phyloP scores from a whole-genome alignment of 768 basidiomycete species.

The Lentinula sp. region DNA sequence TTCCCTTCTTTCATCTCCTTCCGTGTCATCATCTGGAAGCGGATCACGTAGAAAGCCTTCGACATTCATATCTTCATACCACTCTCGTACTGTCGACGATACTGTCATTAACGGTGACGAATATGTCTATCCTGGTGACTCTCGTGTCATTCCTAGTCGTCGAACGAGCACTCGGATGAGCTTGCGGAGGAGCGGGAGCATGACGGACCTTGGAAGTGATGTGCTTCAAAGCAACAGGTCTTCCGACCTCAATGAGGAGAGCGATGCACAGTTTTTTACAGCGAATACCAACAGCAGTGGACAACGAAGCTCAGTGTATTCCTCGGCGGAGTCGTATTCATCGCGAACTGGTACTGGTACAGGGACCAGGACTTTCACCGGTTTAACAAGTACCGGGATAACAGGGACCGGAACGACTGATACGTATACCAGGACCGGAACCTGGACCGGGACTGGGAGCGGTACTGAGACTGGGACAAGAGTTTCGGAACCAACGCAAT shows the following conservation, averaged over 20 bases:
- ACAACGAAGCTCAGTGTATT: constrained; percentile 3
- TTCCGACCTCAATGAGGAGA: neutral
- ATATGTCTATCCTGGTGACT: constrained; percentile 68
- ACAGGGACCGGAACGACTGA: neutral
- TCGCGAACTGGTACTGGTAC: neutral
- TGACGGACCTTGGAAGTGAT: constrained; percentile 69
- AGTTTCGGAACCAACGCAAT: neutral
- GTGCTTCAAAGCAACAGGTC: neutral
- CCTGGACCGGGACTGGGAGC: neutral
- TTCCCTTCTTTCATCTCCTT: constrained; percentile 10
- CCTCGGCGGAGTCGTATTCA: constrained; percentile 4
- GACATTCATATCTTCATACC: constrained; percentile 51
- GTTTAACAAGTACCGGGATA: neutral
- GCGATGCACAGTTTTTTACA: constrained; percentile 5
- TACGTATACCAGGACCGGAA: constrained; percentile 1
- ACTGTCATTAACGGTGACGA: constrained; percentile 58
- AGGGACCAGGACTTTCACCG: constrained; percentile 6
- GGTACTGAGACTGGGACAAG: neutral
- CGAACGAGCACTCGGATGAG: constrained; percentile 38
- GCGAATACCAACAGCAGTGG: neutral
- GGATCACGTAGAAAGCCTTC: constrained; percentile 23
- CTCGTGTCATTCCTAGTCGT: constrained; percentile 63
- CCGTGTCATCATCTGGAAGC: constrained; percentile 37
- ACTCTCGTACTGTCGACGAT: constrained; percentile 69
- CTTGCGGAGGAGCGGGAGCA: constrained; percentile 60